Percentiles rank a stretch among this genome's conserved stretches.
Evolutionary conservation across 2,329 filamentous ascomycete genomes (phyloP).

Genomic region (Pseudocercospora musae): DNA sequence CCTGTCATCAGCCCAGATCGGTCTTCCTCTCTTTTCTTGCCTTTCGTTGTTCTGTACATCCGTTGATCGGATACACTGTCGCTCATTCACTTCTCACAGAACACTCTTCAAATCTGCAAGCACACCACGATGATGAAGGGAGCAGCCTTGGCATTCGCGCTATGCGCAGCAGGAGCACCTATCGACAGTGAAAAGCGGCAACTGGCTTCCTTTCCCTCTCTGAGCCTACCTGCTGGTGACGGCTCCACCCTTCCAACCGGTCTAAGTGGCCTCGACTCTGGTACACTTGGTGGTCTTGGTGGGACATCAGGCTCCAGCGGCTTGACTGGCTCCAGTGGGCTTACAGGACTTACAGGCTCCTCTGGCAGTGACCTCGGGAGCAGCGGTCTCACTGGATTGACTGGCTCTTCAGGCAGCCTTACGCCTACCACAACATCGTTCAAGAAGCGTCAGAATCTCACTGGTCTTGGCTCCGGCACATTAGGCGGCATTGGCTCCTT

Average conservation of each 20-base stretch:
- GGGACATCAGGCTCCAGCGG: background rate
- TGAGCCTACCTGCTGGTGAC: background rate
- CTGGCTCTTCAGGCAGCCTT: background rate
- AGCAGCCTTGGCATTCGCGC: conserved; percentile 9
- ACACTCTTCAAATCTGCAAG: conserved; percentile 9
- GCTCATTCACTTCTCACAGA: background rate
- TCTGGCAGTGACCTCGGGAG: conserved; percentile 5
- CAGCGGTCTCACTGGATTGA: conserved; percentile 3
- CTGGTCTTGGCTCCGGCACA: background rate
- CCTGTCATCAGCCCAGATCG: background rate
- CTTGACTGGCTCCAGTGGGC: background rate
- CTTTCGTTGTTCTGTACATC: background rate
- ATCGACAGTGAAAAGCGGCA: conserved; percentile 17
- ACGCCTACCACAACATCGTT: background rate
- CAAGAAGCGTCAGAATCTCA: conserved; percentile 5
- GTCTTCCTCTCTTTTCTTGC: background rate
- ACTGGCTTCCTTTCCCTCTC: conserved; percentile 5
- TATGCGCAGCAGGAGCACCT: conserved; percentile 15
- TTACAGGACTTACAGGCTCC: conserved; percentile 3
- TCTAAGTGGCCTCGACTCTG: conserved; percentile 1
- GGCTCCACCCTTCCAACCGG: conserved; percentile 1
- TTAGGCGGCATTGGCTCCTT: background rate
- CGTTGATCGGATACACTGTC: background rate
- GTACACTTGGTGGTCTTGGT: conserved; percentile 4
- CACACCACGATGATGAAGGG: conserved; percentile 6